Evolutionary conservation across 371 early-diverging fungal genomes (phyloP), one percentile per base, ranked within the genome.

Genomic region (Actinomortierella ambigua): DNA sequence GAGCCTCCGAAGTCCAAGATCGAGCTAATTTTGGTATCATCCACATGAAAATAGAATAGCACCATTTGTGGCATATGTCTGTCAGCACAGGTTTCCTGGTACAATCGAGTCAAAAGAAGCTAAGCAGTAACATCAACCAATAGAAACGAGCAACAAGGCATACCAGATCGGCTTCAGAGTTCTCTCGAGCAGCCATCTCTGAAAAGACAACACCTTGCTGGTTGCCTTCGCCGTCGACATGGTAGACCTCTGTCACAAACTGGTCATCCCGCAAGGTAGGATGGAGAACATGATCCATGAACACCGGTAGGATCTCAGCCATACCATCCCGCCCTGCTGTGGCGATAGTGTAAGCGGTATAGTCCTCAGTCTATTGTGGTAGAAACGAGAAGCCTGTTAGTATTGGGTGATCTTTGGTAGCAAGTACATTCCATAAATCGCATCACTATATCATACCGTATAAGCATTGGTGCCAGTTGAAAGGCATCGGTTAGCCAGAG

Each of bases 181-280:
- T 81, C 59, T 93, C 92, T 27, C 86, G 65, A 14, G 84, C 78
- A 0, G 88, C 86, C 90, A 93, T 93, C 65, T 93, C 94, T 68
- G 90, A 89, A 55, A 84, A 92, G 41, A 93, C 94, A 8, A 93
- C 94, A 13, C 94, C 94, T 47, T 88, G 84, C 49, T 88, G 82
- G 55, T 83, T 82, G 6, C 82, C 90, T 0, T 77, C 66, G 23
- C 80, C 84, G 59, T 91, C 89, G 28, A 84, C 71, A 67, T 92
- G 91, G 61, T 88, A 88, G 8, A 92, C 91, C 47, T 85, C 87
- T 27, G 89, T 88, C 40, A 84, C 77, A 66, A 90, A 91, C 58
- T 89, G 88, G 27, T 80, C 80, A 27, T 87, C 85, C 22, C 76
- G 61, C 50, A 92, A 77, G n/a, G 85, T 79, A 3, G 93, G 93